Conservation (phyloP, 2,329 filamentous ascomycete species). For the Aspergillus sp. region DNA sequence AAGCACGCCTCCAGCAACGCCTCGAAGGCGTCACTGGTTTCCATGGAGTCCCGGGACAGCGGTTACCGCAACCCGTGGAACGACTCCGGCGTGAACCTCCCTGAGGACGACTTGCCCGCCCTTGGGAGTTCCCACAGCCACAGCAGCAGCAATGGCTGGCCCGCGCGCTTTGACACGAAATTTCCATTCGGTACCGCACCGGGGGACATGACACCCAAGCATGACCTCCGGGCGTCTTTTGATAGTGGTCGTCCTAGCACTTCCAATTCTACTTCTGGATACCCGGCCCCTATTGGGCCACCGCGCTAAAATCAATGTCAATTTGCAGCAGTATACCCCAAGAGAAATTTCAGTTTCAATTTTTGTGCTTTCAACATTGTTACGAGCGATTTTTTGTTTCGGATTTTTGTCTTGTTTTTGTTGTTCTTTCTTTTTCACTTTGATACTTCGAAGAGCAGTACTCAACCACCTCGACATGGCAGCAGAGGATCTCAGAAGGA, state of each 20-base stretch:
- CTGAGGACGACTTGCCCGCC: conserved; percentile 71
- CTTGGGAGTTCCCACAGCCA: conserved; percentile 58
- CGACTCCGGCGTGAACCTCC: conserved; percentile 90
- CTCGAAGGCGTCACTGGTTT: conserved; percentile 93
- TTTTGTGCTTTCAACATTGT: conserved; percentile 40
- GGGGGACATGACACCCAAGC: conserved; percentile 80
- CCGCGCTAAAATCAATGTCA: conserved; percentile 69
- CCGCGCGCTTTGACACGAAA: conserved; percentile 59
- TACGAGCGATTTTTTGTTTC: conserved; percentile 24
- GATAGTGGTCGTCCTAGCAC: conserved; percentile 91
- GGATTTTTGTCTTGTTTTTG: conserved; percentile 24
- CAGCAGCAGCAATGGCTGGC: conserved; percentile 60
- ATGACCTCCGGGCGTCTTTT: conserved; percentile 78
- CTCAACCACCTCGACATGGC: neutral
- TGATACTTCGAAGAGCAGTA: conserved; percentile 32
- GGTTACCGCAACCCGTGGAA: conserved; percentile 98
- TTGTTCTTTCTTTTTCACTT: conserved; percentile 18
- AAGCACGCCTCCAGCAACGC: conserved; percentile 86
- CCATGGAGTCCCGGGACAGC: conserved; percentile 91
- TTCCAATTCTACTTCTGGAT: conserved; percentile 96
- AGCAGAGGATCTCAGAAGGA: conserved; percentile 5
- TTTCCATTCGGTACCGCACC: conserved; percentile 64
- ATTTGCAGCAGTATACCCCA: conserved; percentile 49
- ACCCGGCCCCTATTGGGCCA: conserved; percentile 88
- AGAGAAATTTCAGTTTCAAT: conserved; percentile 31